Conservation (phyloP, 495 filamentous ascomycete genomes). For the Aspergillus sclerotiicarbonarius region DNA sequence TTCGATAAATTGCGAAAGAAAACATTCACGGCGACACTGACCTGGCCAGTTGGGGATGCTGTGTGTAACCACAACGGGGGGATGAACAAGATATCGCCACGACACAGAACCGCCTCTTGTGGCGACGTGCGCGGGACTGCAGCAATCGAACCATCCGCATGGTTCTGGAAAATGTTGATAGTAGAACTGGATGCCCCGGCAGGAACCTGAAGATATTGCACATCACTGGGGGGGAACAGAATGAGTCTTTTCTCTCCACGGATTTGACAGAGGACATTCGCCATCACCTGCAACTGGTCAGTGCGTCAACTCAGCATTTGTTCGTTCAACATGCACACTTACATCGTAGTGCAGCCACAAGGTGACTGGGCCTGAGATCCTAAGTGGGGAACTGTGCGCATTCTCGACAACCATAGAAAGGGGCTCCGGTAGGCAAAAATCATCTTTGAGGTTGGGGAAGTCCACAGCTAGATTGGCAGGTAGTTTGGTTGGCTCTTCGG, state of each 20-base stretch:
- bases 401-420: conserved; percentile 58
- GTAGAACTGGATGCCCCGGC: conserved; percentile 79
- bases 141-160: conserved; percentile 33
- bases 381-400: conserved; percentile 75
- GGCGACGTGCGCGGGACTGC: conserved; percentile 58
- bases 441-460: conserved; percentile 64
- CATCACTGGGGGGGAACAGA: conserved; percentile 76
- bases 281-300: conserved; percentile 62
- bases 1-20: conserved; percentile 73
- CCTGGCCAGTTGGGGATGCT: conserved; percentile 58
- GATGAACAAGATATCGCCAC: conserved; percentile 77
- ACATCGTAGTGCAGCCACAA: conserved; percentile 96
- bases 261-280: conserved; percentile 83
- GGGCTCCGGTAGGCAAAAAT: conserved; percentile 68
- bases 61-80: conserved; percentile 83
- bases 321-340: conserved; percentile 25
- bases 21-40: conserved; percentile 77
- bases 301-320: conserved; percentile 2
- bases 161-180: conserved; percentile 60
- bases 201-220: conserved; percentile 63
- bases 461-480: conserved; percentile 67
- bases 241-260: conserved; percentile 66
- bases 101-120: conserved; percentile 60
- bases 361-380: conserved; percentile 76
- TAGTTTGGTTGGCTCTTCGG: conserved; percentile 61